Evolutionary conservation across 257 asterid species (phyloP).

Genomic region (Cynanchum wilfordii): DNA sequence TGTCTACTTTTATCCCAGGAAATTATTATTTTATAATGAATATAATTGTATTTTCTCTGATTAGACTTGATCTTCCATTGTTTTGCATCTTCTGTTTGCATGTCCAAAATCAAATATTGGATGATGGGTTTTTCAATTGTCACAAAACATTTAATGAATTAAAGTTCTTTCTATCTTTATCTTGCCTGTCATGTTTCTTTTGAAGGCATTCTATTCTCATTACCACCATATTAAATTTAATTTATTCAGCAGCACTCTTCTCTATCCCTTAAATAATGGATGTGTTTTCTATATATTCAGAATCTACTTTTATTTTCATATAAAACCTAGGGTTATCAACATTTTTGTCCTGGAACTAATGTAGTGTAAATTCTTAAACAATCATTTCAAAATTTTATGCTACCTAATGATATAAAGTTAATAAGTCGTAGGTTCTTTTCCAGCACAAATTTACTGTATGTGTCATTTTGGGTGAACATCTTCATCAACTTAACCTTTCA

Average conservation of each 20-base stretch:
- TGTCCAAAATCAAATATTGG: background rate
- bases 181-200: background rate
- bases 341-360: background rate
- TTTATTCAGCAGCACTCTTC: background rate
- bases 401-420: background rate
- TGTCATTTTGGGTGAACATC: background rate
- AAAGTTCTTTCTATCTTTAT: background rate
- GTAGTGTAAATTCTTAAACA: background rate
- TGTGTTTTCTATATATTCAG: background rate
- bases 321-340: background rate
- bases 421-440: background rate
- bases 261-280: too few relatives aligned
- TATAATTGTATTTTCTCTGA: background rate
- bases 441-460: background rate
- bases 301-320: background rate
- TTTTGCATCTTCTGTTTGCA: background rate
- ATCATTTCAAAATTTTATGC: background rate
- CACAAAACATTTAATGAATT: background rate
- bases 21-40: background rate
- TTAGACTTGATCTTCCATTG: background rate
- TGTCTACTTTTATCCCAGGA: conserved; percentile 9
- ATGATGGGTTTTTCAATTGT: background rate
- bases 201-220: background rate
- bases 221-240: background rate
- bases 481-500: conserved; percentile 18